phyloP scores from a whole-genome alignment of 441 rosid species.

The Gossypium armourianum region DNA sequence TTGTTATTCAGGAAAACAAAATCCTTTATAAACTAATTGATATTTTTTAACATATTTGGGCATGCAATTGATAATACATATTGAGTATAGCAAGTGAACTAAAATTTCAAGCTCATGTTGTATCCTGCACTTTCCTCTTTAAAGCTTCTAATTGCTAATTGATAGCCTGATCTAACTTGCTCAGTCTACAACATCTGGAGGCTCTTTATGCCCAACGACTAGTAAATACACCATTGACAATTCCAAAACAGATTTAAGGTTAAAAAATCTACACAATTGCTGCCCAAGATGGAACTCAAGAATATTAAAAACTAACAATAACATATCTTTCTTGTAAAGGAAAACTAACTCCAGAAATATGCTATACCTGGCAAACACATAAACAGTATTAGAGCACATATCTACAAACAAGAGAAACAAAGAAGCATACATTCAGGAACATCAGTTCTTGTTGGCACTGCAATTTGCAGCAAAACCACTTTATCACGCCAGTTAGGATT shows the following conservation, averaged over 20 bases:
- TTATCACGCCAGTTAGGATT: conserved; percentile 79
- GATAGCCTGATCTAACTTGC: not conserved
- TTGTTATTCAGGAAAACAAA: not conserved
- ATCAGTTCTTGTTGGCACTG: conserved; percentile 98
- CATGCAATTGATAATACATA: not conserved
- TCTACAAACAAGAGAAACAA: conserved; percentile 16
- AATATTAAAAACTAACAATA: not conserved
- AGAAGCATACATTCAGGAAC: conserved; percentile 85
- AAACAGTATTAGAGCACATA: not conserved
- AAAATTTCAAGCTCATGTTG: not conserved
- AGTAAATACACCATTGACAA: not conserved
- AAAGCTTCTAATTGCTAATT: not conserved
- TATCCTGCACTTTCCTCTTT: not conserved
- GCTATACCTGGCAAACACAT: not conserved
- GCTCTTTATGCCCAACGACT: not conserved
- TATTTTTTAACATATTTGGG: not conserved
- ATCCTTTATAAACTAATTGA: not conserved
- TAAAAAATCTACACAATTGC: not conserved
- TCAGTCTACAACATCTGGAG: not conserved
- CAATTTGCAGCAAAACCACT: conserved; percentile 94
- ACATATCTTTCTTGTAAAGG: not conserved
- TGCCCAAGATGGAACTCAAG: not conserved
- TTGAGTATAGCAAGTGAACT: not conserved
- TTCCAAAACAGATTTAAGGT: not conserved
- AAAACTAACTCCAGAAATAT: conserved; percentile 11